A percentile compares a stretch with the other conserved stretches of the same genome.
Evolutionary conservation across 2,329 filamentous ascomycete species (phyloP).

Genomic region (Chrysoporthe cubensis): DNA sequence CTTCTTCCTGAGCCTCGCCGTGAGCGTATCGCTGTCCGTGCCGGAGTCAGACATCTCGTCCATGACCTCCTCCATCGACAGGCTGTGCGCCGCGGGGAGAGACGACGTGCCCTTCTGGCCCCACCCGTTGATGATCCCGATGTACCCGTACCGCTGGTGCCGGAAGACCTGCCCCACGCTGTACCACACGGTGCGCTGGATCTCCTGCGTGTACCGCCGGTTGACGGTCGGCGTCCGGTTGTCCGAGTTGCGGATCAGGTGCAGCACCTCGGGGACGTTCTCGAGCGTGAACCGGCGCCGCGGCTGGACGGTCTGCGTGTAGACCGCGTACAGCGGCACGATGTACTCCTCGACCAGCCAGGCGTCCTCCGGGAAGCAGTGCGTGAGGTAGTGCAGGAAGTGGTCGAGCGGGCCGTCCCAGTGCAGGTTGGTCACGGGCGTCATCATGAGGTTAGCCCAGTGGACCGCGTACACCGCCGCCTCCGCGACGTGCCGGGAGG

Average conservation of each 20-base stretch:
- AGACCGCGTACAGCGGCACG: slow-evolving; percentile 61
- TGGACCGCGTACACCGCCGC: slow-evolving; percentile 71
- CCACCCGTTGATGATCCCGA: slow-evolving; percentile 90
- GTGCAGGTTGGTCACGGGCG: slow-evolving; percentile 49
- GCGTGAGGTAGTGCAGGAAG: slow-evolving; percentile 66
- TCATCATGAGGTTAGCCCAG: slow-evolving; percentile 70
- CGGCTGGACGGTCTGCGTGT: slow-evolving; percentile 37
- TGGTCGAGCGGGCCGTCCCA: slow-evolving; percentile 67
- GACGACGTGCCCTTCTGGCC: slow-evolving; percentile 47
- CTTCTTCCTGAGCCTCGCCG: slow-evolving; percentile 62
- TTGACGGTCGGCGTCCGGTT: slow-evolving; percentile 41
- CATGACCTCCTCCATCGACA: slow-evolving; percentile 31
- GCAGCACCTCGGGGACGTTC: slow-evolving; percentile 43
- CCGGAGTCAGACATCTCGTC: slow-evolving; percentile 59
- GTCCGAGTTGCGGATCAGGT: slow-evolving; percentile 51
- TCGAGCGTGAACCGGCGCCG: slow-evolving; percentile 40
- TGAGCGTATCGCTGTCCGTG: slow-evolving; percentile 59
- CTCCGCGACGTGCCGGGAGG: slow-evolving; percentile 52
- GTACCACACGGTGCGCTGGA: slow-evolving; percentile 56
- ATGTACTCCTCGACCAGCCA: slow-evolving; percentile 72
- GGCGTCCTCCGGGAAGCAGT: slow-evolving; percentile 71
- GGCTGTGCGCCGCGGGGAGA: slow-evolving; percentile 35
- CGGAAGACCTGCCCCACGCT: slow-evolving; percentile 82
- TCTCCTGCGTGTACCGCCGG: slow-evolving; percentile 41
- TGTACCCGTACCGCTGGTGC: slow-evolving; percentile 79